Evolutionary conservation across 2,329 filamentous ascomycete genomes (phyloP), one percentile per base, ranked within the genome.

Genomic region (Mariannaea elegans): DNA sequence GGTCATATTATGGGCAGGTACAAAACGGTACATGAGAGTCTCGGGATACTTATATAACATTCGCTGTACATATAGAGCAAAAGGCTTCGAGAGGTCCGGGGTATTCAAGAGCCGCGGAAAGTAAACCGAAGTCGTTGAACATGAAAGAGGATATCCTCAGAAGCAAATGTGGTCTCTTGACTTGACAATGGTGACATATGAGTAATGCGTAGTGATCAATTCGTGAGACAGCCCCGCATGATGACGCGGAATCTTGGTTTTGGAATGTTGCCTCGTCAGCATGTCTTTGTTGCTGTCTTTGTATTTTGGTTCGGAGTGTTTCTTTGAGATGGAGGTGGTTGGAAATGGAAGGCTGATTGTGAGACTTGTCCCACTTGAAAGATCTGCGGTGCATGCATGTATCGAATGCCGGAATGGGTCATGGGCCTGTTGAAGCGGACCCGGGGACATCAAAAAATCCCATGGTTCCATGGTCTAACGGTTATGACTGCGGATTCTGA

Each of bases 401-500:
- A 21, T 2, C 16, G 13, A 9, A 36, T 21, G 18, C 7, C 44
- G 13, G 4, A 2, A n/a, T 2, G n/a, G n/a, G n/a, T n/a, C n/a
- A n/a, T n/a, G n/a, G n/a, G n/a, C n/a, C n/a, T n/a, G n/a, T n/a
- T n/a, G n/a, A n/a, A n/a, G n/a, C n/a, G n/a, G n/a, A n/a, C n/a
- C n/a, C n/a, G n/a, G n/a, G n/a, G n/a, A n/a, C n/a, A n/a, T n/a
- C 41, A 12, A 3, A 24, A 55, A 49, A 19, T 14, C 19, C 19
- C 8, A 16, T 41, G 56, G 56, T 59, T 59, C 54, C 56, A 38
- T 59, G 56, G 56, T 59, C 56, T 59, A 59, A 59, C 56, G 56
- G 56, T 49, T 55, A 59, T 59, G 56, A 59, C 56, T 59, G 56
- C 56, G 56, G 56, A 59, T 59, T 59, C 56, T 59, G 56, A 59